These are phyloP conservation scores for Hortiboletus flavorubellus DNA, from an alignment of 768 basidiomycete species.

Conservation along the genomic window DNA sequence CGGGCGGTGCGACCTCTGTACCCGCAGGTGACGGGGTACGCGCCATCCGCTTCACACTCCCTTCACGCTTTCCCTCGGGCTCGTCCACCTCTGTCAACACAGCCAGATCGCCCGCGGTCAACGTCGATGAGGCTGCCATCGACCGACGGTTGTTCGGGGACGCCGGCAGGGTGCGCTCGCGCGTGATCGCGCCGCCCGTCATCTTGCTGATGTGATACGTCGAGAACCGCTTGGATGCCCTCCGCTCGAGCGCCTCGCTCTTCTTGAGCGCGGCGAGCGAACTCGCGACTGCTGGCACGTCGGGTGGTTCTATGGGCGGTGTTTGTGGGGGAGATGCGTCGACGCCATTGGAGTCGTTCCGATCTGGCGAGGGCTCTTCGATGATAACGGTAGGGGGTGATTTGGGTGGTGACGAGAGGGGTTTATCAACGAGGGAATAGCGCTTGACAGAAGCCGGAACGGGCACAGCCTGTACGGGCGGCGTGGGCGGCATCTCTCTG, in stretches of 20 bases:
- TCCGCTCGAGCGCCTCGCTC: slow-evolving; percentile 79
- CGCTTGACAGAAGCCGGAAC: slow-evolving; percentile 73
- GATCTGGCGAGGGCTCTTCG: slow-evolving; percentile 26
- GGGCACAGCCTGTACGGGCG: slow-evolving; percentile 17
- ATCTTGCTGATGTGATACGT: slow-evolving; percentile 94
- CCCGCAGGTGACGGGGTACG: slow-evolving; percentile 36
- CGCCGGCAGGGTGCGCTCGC: slow-evolving; percentile 45
- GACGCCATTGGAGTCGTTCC: slow-evolving; percentile 28
- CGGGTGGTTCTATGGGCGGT: slow-evolving; percentile 38
- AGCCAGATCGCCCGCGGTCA: slow-evolving; percentile 70
- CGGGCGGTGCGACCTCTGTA: slow-evolving; percentile 29
- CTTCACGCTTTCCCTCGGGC: slow-evolving; percentile 21
- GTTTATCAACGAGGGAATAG: slow-evolving; percentile 76
- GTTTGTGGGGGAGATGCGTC: slow-evolving; percentile 33
- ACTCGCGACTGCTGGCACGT: slow-evolving; percentile 65
- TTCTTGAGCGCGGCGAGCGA: slow-evolving; percentile 88
- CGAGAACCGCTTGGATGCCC: slow-evolving; percentile 95
- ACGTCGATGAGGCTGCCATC: slow-evolving; percentile 55
- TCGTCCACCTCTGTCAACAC: slow-evolving; percentile 74
- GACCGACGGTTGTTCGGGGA: slow-evolving; percentile 69
- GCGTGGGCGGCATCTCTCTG: slow-evolving; percentile 27
- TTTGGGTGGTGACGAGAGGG: slow-evolving; percentile 40
- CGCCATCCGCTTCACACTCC: slow-evolving; percentile 25
- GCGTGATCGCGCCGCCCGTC: slow-evolving; percentile 52
- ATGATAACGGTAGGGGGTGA: slow-evolving; percentile 50